Evolutionary conservation across 2,329 filamentous ascomycete genomes (phyloP).

Genomic region (Trichoderma simmonsii): DNA sequence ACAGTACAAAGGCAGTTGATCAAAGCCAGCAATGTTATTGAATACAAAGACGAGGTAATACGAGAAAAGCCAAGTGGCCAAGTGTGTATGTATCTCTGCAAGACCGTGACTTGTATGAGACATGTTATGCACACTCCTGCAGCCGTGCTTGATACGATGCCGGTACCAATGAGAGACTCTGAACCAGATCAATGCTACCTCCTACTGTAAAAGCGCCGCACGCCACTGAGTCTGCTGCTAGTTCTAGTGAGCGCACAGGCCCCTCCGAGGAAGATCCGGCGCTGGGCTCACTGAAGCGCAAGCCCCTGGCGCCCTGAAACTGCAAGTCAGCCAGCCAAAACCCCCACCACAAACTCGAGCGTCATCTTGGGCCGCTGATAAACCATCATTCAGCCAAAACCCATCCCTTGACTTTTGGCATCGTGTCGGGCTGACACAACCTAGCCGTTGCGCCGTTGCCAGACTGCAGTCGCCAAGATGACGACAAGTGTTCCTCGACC

Average conservation of each 20-base stretch:
- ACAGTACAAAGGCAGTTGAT: neutral
- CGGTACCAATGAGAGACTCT: neutral
- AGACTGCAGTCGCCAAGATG: slow-evolving; percentile 17
- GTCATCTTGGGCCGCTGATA: slow-evolving; percentile 17
- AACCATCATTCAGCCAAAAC: slow-evolving; percentile 1
- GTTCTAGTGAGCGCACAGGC: neutral
- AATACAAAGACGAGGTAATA: neutral
- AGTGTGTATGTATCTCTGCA: neutral
- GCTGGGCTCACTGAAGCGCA: slow-evolving; percentile 13
- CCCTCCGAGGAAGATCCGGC: slow-evolving; percentile 22
- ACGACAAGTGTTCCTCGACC: slow-evolving; percentile 71
- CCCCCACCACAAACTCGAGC: slow-evolving; percentile 25
- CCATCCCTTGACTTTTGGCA: slow-evolving; percentile 12
- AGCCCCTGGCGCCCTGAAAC: slow-evolving; percentile 13
- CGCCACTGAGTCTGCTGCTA: neutral
- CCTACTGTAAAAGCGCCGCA: neutral
- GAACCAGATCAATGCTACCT: neutral
- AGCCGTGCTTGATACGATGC: neutral
- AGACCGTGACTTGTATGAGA: neutral
- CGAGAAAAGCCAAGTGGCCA: neutral
- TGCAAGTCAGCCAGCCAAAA: neutral
- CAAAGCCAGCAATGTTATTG: neutral
- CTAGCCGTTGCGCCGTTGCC: slow-evolving; percentile 22
- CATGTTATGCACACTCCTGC: neutral
- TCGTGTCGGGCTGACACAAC: slow-evolving; percentile 17